phyloP scores from a whole-genome alignment of 306 rosid genomes.

The Inga oerstediana region DNA sequence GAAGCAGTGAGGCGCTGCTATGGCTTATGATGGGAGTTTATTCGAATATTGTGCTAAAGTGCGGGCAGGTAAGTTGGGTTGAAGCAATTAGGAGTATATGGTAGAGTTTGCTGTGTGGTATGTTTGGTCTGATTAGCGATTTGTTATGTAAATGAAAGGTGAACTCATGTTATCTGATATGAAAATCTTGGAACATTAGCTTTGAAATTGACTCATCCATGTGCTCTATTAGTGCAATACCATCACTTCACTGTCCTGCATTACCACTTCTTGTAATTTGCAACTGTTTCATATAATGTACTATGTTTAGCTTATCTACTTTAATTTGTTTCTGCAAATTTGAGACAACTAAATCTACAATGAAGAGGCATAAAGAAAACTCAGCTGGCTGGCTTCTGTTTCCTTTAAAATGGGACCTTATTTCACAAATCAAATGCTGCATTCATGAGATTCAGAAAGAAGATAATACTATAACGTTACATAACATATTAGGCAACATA shows the following conservation, averaged over 20 bases:
- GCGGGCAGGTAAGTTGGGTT: slow-evolving; percentile 1
- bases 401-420: background rate
- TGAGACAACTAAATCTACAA: background rate
- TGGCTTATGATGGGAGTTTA: background rate
- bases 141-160: background rate
- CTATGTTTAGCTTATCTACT: background rate
- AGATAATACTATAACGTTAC: background rate
- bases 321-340: background rate
- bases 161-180: background rate
- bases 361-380: background rate
- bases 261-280: background rate
- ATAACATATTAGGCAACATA: slow-evolving; percentile 38
- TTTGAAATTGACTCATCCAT: background rate
- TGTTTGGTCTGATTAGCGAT: background rate
- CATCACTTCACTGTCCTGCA: background rate
- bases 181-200: background rate
- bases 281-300: background rate
- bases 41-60: slow-evolving; percentile 2
- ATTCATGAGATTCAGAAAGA: background rate
- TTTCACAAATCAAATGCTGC: background rate
- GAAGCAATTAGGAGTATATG: background rate
- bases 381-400: background rate
- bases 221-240: background rate
- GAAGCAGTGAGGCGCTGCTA: slow-evolving; percentile 35
- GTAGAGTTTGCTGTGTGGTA: background rate